Evolutionary conservation across 495 filamentous ascomycete genomes (phyloP).

Genomic region (Opeltia flavorubescens): DNA sequence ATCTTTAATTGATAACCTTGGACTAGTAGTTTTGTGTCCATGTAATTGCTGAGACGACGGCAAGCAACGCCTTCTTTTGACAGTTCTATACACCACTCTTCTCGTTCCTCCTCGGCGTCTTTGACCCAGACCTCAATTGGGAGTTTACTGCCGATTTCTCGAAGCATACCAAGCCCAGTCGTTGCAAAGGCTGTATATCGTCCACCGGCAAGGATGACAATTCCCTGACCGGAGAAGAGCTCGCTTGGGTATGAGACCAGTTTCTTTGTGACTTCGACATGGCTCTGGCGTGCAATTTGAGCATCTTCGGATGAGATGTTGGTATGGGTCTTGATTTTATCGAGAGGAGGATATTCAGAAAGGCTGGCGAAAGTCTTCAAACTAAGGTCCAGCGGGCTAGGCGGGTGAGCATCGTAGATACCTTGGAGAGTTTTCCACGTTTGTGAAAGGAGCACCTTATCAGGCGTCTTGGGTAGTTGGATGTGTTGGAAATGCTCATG

Average conservation of each 20-base stretch:
- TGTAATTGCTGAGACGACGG: conserved; percentile 12
- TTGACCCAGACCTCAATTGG: conserved; percentile 13
- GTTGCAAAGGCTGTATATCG: conserved; percentile 8
- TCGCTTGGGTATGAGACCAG: conserved; percentile 5
- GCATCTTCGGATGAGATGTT: conserved; percentile 6
- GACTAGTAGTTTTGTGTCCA: conserved; percentile 7
- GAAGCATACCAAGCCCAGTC: conserved; percentile 12
- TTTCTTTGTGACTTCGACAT: conserved; percentile 6
- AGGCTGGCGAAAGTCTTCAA: conserved; percentile 3
- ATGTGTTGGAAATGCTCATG: conserved; percentile 7
- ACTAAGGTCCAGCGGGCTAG: conserved; percentile 5
- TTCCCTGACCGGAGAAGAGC: conserved; percentile 6
- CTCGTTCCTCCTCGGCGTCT: conserved; percentile 8
- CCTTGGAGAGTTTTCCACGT: conserved; percentile 6
- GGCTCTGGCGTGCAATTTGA: conserved; percentile 3
- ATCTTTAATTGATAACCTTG: conserved; percentile 15
- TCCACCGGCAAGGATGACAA: conserved; percentile 10
- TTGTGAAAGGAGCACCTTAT: conserved; percentile 1
- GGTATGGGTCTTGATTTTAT: conserved; percentile 8
- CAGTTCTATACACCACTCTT: conserved; percentile 11
- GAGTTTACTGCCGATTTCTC: conserved; percentile 8
- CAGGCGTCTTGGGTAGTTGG: conserved; percentile 1
- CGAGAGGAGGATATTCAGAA: conserved; percentile 4
- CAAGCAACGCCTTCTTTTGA: conserved; percentile 10
- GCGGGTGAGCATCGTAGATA: conserved; percentile 9